A percentile compares a stretch with the other conserved stretches of the same genome.
Conservation (phyloP, 2,329 filamentous ascomycete genomes). For the Neodidymelliopsis sp. region DNA sequence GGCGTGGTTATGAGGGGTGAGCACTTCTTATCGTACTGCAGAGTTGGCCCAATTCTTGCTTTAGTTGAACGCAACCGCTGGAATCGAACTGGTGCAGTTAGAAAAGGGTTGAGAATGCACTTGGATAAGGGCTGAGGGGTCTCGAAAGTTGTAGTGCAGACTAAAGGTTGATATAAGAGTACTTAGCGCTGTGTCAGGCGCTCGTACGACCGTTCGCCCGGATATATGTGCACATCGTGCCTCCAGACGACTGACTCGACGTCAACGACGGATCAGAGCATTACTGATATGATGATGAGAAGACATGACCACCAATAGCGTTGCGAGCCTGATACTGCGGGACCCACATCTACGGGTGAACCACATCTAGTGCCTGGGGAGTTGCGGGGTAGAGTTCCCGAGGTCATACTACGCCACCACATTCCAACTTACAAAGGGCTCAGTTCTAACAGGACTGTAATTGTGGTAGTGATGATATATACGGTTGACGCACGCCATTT, state of each 20-base stretch:
- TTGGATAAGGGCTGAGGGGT: no score
- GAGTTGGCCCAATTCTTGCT: no score
- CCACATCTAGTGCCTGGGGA: neutral
- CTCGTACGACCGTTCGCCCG: neutral
- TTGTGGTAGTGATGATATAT: no score
- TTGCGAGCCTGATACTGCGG: neutral
- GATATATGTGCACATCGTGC: neutral
- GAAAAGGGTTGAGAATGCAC: no score
- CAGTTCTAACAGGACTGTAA: no score
- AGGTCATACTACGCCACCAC: neutral
- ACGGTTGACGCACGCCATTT: no score
- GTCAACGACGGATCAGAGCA: neutral
- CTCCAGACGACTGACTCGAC: neutral
- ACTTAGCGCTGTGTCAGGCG: neutral
- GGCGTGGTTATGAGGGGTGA: neutral
- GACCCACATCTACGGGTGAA: neutral
- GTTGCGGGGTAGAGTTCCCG: constrained; percentile 11
- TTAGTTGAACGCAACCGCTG: no score
- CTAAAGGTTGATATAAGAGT: neutral
- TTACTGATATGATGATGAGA: neutral
- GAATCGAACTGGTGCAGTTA: no score
- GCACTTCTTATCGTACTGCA: neutral
- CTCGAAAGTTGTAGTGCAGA: no score
- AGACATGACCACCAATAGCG: neutral
- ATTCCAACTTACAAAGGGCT: neutral